Evolutionary conservation across 2,329 filamentous ascomycete genomes (phyloP).

Genomic region (Trichoderma pleuroti): DNA sequence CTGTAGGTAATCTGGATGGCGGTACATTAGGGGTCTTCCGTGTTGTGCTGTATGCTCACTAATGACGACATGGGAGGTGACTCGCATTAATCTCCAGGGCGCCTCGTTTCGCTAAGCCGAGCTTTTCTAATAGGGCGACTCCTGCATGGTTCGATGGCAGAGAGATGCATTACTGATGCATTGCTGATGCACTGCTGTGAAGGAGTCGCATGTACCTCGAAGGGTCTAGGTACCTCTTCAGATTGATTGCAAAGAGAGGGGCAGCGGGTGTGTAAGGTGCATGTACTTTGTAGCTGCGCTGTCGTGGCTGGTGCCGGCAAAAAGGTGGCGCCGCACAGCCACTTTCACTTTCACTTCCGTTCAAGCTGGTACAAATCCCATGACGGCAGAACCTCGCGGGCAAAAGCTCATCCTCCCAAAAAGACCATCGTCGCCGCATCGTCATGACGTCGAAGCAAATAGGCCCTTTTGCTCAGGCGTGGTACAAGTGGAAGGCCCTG

Average conservation of each 20-base stretch:
- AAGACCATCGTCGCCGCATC: slow-evolving; percentile 2
- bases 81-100: neutral
- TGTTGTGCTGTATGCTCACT: neutral
- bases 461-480: slow-evolving; percentile 40
- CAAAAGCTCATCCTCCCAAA: neutral
- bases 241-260: neutral
- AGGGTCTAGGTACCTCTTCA: neutral
- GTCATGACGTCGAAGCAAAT: slow-evolving; percentile 38
- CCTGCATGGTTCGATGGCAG: neutral
- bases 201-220: neutral
- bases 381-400: slow-evolving; percentile 3
- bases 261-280: neutral
- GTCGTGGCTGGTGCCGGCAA: neutral
- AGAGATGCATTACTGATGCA: neutral
- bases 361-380: neutral
- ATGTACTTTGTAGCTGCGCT: neutral
- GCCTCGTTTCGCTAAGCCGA: neutral
- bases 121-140: neutral
- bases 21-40: neutral
- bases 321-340: neutral
- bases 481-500: slow-evolving; percentile 61
- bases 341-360: neutral
- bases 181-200: neutral
- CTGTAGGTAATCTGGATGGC: neutral
- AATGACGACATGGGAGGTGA: neutral